These are phyloP conservation scores for Rehmannia glutinosa DNA, from an alignment of 257 asterid genomes.

Conservation along the genomic window DNA sequence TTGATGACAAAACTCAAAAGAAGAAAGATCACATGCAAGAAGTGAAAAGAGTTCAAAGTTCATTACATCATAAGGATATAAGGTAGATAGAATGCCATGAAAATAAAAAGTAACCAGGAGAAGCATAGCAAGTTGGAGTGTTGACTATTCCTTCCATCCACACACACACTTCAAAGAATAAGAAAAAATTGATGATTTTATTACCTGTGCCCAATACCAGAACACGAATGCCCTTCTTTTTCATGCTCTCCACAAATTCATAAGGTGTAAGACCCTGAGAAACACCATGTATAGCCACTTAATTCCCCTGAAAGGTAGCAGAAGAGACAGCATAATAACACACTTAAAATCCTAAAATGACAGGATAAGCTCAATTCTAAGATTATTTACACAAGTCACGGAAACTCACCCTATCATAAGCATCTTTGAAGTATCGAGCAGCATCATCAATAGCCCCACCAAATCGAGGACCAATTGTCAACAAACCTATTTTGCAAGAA, in stretches of 20 bases:
- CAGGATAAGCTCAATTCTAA: not conserved
- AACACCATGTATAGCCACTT: not conserved
- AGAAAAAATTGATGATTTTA: not conserved
- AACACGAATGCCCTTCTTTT: conserved; percentile 98
- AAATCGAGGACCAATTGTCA: conserved; percentile 98
- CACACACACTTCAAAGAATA: too few relatives aligned
- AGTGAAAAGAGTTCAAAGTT: too few relatives aligned
- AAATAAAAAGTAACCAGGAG: too few relatives aligned
- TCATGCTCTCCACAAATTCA: conserved; percentile 97
- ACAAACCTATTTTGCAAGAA: conserved; percentile 58
- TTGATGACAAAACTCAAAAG: not conserved
- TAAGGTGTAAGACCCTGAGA: conserved; percentile 86
- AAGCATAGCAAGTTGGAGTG: too few relatives aligned
- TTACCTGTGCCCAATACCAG: conserved; percentile 99
- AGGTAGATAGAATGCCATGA: too few relatives aligned
- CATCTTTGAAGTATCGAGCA: conserved; percentile 99
- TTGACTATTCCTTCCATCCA: too few relatives aligned
- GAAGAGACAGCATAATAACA: conserved; percentile 7
- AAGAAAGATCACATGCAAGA: too few relatives aligned
- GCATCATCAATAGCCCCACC: conserved; percentile 99
- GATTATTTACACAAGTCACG: not conserved
- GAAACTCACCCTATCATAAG: conserved; percentile 73
- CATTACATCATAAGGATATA: too few relatives aligned
- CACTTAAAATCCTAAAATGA: not conserved
- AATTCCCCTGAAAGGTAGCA: not conserved